Evolutionary conservation across 495 filamentous ascomycete species (phyloP).

Genomic region (Penicillium coffeae): DNA sequence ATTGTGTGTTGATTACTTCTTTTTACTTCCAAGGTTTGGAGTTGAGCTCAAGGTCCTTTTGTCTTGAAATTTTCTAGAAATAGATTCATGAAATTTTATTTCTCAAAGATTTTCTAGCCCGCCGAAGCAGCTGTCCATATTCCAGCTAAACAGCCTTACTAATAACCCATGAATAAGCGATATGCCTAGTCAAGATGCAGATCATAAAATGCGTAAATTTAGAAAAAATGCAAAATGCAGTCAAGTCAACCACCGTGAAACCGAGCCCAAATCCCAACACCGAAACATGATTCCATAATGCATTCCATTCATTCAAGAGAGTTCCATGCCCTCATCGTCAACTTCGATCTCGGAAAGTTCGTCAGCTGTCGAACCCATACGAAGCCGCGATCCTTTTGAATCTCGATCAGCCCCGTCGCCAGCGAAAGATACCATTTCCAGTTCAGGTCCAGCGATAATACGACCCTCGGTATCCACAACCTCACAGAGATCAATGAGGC

Average conservation of each 20-base stretch:
- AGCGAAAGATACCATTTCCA: conserved; percentile 68
- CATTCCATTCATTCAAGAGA: conserved; percentile 36
- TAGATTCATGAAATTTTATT: no score
- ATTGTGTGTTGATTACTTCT: no score
- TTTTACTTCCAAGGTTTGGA: no score
- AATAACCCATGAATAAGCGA: neutral
- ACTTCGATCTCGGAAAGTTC: conserved; percentile 60
- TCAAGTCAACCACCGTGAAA: neutral
- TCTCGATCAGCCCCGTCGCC: conserved; percentile 51
- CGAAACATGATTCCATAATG: conserved; percentile 15
- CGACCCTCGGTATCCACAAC: conserved; percentile 88
- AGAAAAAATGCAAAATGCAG: neutral
- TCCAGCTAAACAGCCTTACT: no score
- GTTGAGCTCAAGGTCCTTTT: no score
- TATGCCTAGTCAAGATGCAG: conserved; percentile 1
- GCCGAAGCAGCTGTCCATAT: no score
- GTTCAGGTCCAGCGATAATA: conserved; percentile 76
- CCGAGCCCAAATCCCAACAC: conserved; percentile 15
- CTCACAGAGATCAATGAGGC: conserved; percentile 85
- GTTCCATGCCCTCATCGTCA: conserved; percentile 70
- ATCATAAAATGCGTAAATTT: conserved; percentile 10
- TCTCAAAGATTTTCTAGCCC: no score
- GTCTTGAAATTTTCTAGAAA: no score
- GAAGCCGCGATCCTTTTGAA: conserved; percentile 38
- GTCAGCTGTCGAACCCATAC: conserved; percentile 53